phyloP scores from a whole-genome alignment of 768 basidiomycete genomes.

The Boletus reticulatus region DNA sequence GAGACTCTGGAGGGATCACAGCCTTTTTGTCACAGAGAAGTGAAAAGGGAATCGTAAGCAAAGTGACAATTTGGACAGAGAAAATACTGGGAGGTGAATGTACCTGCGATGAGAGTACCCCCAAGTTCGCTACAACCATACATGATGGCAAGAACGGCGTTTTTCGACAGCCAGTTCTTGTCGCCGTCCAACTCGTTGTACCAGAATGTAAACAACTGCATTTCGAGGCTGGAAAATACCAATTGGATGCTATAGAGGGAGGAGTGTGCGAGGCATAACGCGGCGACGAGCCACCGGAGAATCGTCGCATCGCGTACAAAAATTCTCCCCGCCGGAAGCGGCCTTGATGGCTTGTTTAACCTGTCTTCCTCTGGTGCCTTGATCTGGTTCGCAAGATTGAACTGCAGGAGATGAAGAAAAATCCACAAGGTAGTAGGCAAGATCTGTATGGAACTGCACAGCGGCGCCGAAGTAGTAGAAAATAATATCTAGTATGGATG shows the following conservation, averaged over 20 bases:
- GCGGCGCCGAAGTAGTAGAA: conserved; percentile 33
- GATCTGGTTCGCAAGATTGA: conserved; percentile 45
- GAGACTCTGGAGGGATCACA: conserved; percentile 24
- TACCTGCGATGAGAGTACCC: conserved; percentile 38
- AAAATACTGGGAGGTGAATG: not conserved
- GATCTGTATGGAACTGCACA: conserved; percentile 15
- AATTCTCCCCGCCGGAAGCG: conserved; percentile 44
- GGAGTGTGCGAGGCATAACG: conserved; percentile 36
- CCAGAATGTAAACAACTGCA: conserved; percentile 31
- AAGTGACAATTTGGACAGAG: not conserved
- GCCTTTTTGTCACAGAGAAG: conserved; percentile 9
- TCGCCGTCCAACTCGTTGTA: conserved; percentile 41
- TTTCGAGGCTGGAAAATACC: conserved; percentile 33
- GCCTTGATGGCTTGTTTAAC: conserved; percentile 44
- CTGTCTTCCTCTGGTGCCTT: conserved; percentile 41
- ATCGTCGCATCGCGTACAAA: conserved; percentile 32
- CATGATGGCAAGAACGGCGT: conserved; percentile 38
- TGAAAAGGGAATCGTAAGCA: not conserved
- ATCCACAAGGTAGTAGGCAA: conserved; percentile 39
- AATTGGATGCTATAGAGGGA: conserved; percentile 30
- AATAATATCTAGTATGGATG: conserved; percentile 29
- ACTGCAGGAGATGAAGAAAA: conserved; percentile 45
- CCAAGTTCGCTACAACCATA: conserved; percentile 39
- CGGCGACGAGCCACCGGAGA: conserved; percentile 37
- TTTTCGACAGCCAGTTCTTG: conserved; percentile 39